Percentiles rank a stretch among this genome's conserved stretches.
Conservation (phyloP, 345 rosid species). For the Pistacia atlantica region DNA sequence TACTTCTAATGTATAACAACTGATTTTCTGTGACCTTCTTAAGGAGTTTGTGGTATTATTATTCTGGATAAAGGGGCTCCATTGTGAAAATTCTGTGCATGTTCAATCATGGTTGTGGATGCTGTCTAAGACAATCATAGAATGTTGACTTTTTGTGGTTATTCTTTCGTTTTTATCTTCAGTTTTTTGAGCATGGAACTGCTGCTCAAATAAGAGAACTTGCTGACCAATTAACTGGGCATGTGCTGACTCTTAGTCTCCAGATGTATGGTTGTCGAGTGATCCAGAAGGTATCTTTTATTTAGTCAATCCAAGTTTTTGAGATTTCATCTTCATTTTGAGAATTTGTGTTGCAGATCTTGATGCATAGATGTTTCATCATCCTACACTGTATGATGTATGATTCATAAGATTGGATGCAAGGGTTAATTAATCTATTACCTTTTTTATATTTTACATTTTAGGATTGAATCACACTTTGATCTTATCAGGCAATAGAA, state of each 20-base stretch:
- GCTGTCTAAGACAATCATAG: neutral
- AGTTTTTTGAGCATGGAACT: conserved; percentile 98
- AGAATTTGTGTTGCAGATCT: neutral
- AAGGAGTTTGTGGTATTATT: neutral
- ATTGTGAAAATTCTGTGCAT: conserved; percentile 6
- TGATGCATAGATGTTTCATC: neutral
- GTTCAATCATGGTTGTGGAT: conserved; percentile 12
- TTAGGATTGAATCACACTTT: neutral
- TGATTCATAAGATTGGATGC: no score
- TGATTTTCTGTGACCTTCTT: conserved; percentile 4
- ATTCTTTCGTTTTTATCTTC: conserved; percentile 22
- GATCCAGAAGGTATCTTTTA: conserved; percentile 75
- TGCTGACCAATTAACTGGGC: conserved; percentile 76
- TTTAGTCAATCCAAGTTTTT: neutral
- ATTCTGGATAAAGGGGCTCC: neutral
- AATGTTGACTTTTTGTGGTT: neutral
- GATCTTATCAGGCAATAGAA: conserved; percentile 73
- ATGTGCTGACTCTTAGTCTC: conserved; percentile 85
- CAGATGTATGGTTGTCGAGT: conserved; percentile 99
- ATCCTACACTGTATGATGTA: neutral
- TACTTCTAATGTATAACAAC: conserved; percentile 23
- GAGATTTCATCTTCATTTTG: neutral
- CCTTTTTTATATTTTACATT: no score
- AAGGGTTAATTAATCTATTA: no score
- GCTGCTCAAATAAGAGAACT: conserved; percentile 79